phyloP scores from a whole-genome alignment of 345 rosid species.

The Kernera saxatilis region DNA sequence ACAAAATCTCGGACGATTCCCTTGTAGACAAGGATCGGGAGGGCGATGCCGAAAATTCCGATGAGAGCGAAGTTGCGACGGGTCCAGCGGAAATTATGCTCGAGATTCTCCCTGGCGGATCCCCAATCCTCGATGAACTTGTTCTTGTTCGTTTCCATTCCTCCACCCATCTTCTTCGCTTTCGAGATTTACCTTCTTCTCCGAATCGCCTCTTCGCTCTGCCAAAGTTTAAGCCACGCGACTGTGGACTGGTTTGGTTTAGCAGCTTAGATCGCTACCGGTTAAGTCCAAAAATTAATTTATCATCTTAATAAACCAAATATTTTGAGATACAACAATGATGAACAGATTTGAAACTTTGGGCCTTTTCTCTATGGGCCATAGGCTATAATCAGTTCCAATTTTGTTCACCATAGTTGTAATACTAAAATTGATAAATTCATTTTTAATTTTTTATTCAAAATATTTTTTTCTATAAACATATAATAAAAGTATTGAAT shows the following conservation, averaged over 20 bases:
- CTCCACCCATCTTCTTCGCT: conserved; percentile 70
- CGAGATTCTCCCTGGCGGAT: conserved; percentile 79
- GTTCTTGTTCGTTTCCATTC: conserved; percentile 92
- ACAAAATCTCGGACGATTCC: conserved; percentile 90
- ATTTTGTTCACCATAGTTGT: too few relatives aligned
- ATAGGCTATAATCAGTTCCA: too few relatives aligned
- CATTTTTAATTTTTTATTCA: too few relatives aligned
- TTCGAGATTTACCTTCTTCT: conserved; percentile 1
- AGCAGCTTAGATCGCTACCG: conserved; percentile 3
- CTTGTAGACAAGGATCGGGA: conserved; percentile 76
- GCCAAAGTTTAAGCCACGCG: background rate
- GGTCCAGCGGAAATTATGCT: conserved; percentile 89
- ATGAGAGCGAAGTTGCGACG: conserved; percentile 87
- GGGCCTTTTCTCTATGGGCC: too few relatives aligned
- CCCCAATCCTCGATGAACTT: conserved; percentile 92
- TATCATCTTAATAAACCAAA: background rate
- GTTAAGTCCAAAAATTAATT: background rate
- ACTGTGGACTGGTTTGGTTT: background rate
- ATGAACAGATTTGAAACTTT: background rate
- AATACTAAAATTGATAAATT: too few relatives aligned
- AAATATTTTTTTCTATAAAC: too few relatives aligned
- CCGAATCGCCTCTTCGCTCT: background rate
- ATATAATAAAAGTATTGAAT: too few relatives aligned
- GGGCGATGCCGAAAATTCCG: conserved; percentile 83
- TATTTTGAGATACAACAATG: background rate